phyloP scores from a whole-genome alignment of 2,329 filamentous ascomycete species.

The Amesomyces nigricolor region DNA sequence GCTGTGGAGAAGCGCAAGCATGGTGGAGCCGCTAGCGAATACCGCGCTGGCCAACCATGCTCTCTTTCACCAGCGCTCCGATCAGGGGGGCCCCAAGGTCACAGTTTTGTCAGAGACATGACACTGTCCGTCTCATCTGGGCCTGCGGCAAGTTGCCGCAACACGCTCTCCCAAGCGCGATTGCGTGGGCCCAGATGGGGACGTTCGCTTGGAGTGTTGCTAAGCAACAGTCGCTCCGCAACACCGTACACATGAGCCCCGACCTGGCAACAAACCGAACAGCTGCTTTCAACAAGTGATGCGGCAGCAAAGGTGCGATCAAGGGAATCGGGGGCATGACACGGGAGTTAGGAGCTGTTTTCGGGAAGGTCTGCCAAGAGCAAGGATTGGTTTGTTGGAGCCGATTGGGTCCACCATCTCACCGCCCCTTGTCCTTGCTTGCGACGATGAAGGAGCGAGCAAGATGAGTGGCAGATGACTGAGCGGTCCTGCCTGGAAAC shows the following conservation, averaged over 20 bases:
- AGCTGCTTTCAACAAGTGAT: conserved; percentile 19
- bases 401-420: conserved; percentile 18
- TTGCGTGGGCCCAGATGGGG: no score
- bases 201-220: neutral
- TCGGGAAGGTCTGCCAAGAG: conserved; percentile 18
- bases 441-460: conserved; percentile 8
- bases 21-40: conserved; percentile 13
- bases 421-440: conserved; percentile 26
- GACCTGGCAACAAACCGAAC: neutral
- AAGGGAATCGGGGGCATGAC: neutral
- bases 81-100: conserved; percentile 2
- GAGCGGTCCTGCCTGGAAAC: conserved; percentile 14
- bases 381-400: conserved; percentile 18
- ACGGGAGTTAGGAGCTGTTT: conserved; percentile 8
- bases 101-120: conserved; percentile 16
- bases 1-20: conserved; percentile 8
- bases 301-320: conserved; percentile 5
- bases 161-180: conserved; percentile 15
- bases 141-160: conserved; percentile 4
- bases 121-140: conserved; percentile 13
- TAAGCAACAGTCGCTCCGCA: neutral
- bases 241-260: no score
- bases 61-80: neutral
- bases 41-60: neutral
- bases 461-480: conserved; percentile 16